Conservation (phyloP, 2,329 filamentous ascomycete species). For the Fusarium euwallaceae region DNA sequence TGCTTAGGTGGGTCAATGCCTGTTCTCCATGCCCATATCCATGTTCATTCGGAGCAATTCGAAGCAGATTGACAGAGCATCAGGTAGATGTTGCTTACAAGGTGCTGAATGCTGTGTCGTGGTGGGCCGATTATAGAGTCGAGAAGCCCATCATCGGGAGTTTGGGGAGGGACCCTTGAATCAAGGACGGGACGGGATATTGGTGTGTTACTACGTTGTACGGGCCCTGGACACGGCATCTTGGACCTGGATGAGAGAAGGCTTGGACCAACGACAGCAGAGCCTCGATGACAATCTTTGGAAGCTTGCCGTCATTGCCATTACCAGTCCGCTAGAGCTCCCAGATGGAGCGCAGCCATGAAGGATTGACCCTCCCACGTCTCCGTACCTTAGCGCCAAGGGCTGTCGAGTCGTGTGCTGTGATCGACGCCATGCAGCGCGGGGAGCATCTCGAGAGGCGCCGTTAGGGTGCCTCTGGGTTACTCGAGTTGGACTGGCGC, state of each 20-base stretch:
- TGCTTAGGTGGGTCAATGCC: constrained; percentile 25
- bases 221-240: constrained; percentile 5
- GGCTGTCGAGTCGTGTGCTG: constrained; percentile 17
- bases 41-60: constrained; percentile 7
- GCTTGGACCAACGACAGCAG: constrained; percentile 1
- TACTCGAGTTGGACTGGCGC: not conserved
- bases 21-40: constrained; percentile 5
- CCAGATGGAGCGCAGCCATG: constrained; percentile 2
- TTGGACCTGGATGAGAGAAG: constrained; percentile 3
- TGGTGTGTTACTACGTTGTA: constrained; percentile 6
- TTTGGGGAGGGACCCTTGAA: constrained; percentile 22
- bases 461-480: not conserved
- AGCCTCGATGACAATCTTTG: not conserved
- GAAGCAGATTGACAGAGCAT: constrained; percentile 11
- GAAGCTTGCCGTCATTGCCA: constrained; percentile 36
- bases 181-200: constrained; percentile 1
- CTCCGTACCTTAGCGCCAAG: constrained; percentile 14
- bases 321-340: constrained; percentile 7
- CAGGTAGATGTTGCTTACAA: not conserved
- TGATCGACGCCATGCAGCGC: constrained; percentile 36
- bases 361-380: constrained; percentile 9
- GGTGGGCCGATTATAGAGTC: constrained; percentile 24
- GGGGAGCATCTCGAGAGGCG: constrained; percentile 25
- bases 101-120: not conserved
- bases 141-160: constrained; percentile 22